phyloP scores from a whole-genome alignment of 2,329 filamentous ascomycete genomes.

The Paecilomyces fulvus region DNA sequence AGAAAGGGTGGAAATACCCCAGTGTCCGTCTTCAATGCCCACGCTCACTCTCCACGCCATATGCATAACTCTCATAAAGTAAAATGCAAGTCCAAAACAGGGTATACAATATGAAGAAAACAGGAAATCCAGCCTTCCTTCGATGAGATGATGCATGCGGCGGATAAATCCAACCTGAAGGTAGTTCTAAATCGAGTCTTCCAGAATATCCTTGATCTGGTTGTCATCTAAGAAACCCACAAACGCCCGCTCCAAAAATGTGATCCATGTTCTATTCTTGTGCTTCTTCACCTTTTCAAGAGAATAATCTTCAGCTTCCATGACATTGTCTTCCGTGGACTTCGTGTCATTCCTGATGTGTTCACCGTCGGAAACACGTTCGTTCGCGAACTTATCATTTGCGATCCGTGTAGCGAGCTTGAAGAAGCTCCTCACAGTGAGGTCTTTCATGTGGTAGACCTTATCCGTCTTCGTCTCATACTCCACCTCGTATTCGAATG shows the following conservation, averaged over 20 bases:
- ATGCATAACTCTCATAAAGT: background rate
- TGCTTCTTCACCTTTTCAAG: slow-evolving; percentile 38
- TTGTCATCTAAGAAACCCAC: slow-evolving; percentile 61
- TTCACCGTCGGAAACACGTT: slow-evolving; percentile 7
- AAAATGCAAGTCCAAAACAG: background rate
- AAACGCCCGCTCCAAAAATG: slow-evolving; percentile 71
- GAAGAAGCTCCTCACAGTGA: slow-evolving; percentile 76
- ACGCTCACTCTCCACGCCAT: background rate
- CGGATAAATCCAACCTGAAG: background rate
- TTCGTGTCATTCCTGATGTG: slow-evolving; percentile 25
- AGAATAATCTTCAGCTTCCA: slow-evolving; percentile 31
- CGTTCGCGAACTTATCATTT: slow-evolving; percentile 22
- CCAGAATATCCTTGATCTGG: slow-evolving; percentile 45
- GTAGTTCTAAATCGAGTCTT: background rate
- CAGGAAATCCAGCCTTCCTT: background rate
- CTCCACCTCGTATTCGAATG: slow-evolving; percentile 71
- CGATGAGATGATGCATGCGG: background rate
- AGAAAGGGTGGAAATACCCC: background rate
- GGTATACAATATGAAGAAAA: background rate
- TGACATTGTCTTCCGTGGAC: slow-evolving; percentile 39
- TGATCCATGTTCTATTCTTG: slow-evolving; percentile 62
- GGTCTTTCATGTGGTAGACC: slow-evolving; percentile 65
- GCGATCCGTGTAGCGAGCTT: slow-evolving; percentile 74
- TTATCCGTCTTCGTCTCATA: slow-evolving; percentile 76
- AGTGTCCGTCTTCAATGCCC: background rate